Evolutionary conservation across 1,284 basidiomycete genomes (phyloP), one percentile per base, ranked within the genome.

Genomic region (Ustilago bromivora): DNA sequence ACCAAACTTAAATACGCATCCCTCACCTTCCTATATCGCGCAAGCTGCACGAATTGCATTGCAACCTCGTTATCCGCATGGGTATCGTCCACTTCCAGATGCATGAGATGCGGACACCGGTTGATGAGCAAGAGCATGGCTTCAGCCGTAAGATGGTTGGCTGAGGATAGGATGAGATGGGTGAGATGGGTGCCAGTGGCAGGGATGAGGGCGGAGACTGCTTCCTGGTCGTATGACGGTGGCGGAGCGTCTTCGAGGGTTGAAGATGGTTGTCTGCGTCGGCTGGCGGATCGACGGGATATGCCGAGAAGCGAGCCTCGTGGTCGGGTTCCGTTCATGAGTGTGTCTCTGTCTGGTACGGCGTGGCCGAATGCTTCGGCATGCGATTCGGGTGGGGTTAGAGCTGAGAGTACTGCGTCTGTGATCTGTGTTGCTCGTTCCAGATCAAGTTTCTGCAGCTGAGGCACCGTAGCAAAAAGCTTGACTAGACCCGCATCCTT

Each of bases 361-460:
- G 71, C 64, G 6, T 47, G 53, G 3, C 75, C 75, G 31, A 70
- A 73, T 7, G 71, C 75, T 47, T 77, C 71, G 13, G 66, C 66
- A 19, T 73, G 71, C 13, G 75, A 73, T 35, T 73, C 67, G 1
- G 92, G 92, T 17, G 81, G 81, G 0, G 92, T 93, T 51, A 96
- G 87, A 1, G 88, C 88, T 15, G 88, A 87, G 23, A 97, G 84
- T 15, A 95, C 89, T 0, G 88, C 87, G 85, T 97, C 94, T 1
- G 90, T 92, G 59, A 96, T 90, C 31, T 92, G 90, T 15, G 87
- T 87, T 3, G 93, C 93, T 71, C 93, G 92, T 84, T 97, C 96
- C 36, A 98, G 87, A 84, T 98, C 96, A 51, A 98, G 86, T 60
- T 90, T 90, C 59, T 91, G 88, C 57, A 98, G 90, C 66, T 88